Percentiles rank a stretch among this genome's conserved stretches.
Conservation (phyloP, 768 basidiomycete genomes). For the Rhizopogon vulgaris region DNA sequence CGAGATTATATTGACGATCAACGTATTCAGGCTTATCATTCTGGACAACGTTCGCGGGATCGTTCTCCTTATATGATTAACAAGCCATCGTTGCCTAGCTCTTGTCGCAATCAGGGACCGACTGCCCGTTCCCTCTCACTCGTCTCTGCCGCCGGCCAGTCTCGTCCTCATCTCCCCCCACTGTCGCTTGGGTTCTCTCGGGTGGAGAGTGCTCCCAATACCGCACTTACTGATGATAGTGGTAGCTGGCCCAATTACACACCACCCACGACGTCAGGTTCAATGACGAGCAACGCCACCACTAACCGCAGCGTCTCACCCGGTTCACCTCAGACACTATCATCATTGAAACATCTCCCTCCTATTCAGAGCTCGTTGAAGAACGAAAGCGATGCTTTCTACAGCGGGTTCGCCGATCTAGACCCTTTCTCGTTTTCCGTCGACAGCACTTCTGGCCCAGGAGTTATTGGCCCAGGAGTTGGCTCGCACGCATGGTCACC, state of each 20-base stretch:
- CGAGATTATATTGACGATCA: slow-evolving; percentile 7
- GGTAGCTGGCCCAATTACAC: slow-evolving; percentile 60
- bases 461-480: slow-evolving; percentile 9
- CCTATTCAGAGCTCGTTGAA: slow-evolving; percentile 21
- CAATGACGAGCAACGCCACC: slow-evolving; percentile 39
- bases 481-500: slow-evolving; percentile 20
- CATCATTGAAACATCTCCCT: slow-evolving; percentile 2
- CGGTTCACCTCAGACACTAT: slow-evolving; percentile 14
- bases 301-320: slow-evolving; percentile 33
- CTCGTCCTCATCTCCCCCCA: slow-evolving; percentile 44
- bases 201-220: slow-evolving; percentile 48
- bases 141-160: slow-evolving; percentile 29
- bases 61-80: slow-evolving; percentile 21
- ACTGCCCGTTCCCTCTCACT: slow-evolving; percentile 20
- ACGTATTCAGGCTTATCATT: slow-evolving; percentile 16
- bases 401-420: slow-evolving; percentile 35
- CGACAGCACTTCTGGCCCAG: slow-evolving; percentile 11
- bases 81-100: slow-evolving; percentile 12
- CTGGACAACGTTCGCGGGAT: slow-evolving; percentile 21
- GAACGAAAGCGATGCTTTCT: slow-evolving; percentile 34
- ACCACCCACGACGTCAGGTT: slow-evolving; percentile 52
- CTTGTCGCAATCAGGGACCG: not conserved
- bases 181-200: slow-evolving; percentile 32
- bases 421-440: slow-evolving; percentile 47
- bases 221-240: slow-evolving; percentile 44